Base-by-base conservation (phyloP, 768 basidiomycete genomes). In the Lactarius akahatsu region DNA sequence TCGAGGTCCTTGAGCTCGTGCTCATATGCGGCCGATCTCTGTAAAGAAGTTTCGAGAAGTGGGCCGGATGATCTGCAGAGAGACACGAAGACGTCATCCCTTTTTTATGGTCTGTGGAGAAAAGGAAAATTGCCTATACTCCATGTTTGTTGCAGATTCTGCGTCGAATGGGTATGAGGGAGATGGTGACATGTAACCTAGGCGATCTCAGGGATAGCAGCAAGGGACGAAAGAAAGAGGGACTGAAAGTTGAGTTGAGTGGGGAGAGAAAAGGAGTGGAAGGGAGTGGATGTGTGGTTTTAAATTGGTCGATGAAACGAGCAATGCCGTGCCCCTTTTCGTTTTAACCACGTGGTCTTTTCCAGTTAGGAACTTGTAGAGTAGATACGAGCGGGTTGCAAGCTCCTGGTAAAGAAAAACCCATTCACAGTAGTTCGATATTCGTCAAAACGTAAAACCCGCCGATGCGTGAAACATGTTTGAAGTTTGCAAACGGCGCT, bases 1-100 rank as follows among this genome's bases (percentile, higher is more conserved):
- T 71, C 71, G 50, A 71, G 67, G 15, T 71, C 71, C 28, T 71
- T 71, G 52, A 71, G 67, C 30, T 67, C 61, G 16, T 38, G 62
- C 36, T 67, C 66, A 16, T 63, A 67, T 67, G 57, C 23, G 5
- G 66, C 50, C 0, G 62, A 63, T 56, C 34, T 63, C 16, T 41
- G 62, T n/a, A 56, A 47, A 15, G 52, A 36, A 0, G 28, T 15
- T 43, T 56, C 40, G 54, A 47, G 57, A 60, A 16, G 34, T n/a
- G 34, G 41, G n/a, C 20, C 28, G 9, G 58, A 50, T 6, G 43
- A 16, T 5, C 66, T 67, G 15, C 36, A 34, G 55, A 11, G 16
- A 8, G 18, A 57, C 8, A 6, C 26, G 43, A 47, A n/a, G 20
- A 20, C 1, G 26, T 60, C 41, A 63, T 28, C 23, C 45, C 26